Percentiles rank a stretch among this genome's conserved stretches.
Conservation (phyloP, 2,329 filamentous ascomycete genomes). For the Lithohypha guttulata region DNA sequence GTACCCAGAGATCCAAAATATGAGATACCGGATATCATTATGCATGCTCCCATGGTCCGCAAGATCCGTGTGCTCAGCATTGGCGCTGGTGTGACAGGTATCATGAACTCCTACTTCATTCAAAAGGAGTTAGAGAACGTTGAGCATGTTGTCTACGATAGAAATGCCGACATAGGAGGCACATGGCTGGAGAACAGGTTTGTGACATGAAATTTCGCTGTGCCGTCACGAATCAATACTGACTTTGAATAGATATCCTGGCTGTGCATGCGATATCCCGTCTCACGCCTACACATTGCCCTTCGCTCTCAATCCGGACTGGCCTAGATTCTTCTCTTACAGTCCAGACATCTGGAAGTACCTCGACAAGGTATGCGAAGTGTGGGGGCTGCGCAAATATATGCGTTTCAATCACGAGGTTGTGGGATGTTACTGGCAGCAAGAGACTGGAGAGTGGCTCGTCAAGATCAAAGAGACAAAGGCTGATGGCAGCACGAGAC, state of each 20-base stretch:
- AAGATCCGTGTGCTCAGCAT: conserved; percentile 39
- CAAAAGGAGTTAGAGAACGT: conserved; percentile 20
- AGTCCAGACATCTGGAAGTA: conserved; percentile 35
- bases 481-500: conserved; percentile 24
- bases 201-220: conserved; percentile 5
- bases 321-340: conserved; percentile 32
- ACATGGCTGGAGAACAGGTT: conserved; percentile 25
- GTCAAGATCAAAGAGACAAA: conserved; percentile 36
- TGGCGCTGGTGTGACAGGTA: conserved; percentile 39
- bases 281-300: conserved; percentile 36
- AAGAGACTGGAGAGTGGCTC: conserved; percentile 39
- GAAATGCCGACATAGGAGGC: conserved; percentile 26
- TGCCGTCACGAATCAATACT: conserved; percentile 40
- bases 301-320: conserved; percentile 35
- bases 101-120: conserved; percentile 56
- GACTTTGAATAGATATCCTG: conserved; percentile 8
- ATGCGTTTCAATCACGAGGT: conserved; percentile 43
- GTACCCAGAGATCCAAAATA: conserved; percentile 40
- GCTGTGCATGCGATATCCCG: conserved; percentile 23
- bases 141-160: conserved; percentile 24
- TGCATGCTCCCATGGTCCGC: conserved; percentile 23
- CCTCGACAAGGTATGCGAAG: conserved; percentile 31
- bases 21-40: conserved; percentile 27
- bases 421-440: conserved; percentile 39
- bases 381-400: conserved; percentile 32